A percentile compares a stretch with the other conserved stretches of the same genome.
phyloP scores from a whole-genome alignment of 805 yeast genomes.

The Naumovozyma dairenensis region DNA sequence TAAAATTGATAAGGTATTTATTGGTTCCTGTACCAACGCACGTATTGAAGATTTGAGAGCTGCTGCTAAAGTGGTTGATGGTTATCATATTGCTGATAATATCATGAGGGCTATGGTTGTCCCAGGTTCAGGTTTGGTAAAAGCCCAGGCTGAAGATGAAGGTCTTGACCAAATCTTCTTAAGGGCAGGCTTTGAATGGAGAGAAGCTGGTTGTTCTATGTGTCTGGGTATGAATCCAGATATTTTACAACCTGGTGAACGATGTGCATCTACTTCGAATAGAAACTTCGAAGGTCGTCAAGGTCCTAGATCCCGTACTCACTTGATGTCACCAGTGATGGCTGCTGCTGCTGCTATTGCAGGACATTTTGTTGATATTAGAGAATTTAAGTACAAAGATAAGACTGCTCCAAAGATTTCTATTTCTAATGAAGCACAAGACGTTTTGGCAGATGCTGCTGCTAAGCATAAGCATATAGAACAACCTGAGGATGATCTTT shows the following conservation, averaged over 20 bases:
- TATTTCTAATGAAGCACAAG: constrained; percentile 33
- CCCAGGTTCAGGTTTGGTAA: constrained; percentile 95
- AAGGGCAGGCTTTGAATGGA: constrained; percentile 95
- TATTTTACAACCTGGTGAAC: constrained; percentile 85
- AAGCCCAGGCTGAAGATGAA: constrained; percentile 86
- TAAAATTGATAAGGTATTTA: constrained; percentile 83
- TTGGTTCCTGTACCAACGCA: constrained; percentile 97
- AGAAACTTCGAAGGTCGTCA: constrained; percentile 99
- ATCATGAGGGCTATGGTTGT: constrained; percentile 83
- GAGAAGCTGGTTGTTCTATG: constrained; percentile 99
- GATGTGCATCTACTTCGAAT: constrained; percentile 98
- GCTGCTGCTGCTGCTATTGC: constrained; percentile 97
- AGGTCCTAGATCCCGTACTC: constrained; percentile 93
- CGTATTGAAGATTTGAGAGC: constrained; percentile 94
- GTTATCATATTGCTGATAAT: constrained; percentile 73
- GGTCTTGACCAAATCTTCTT: constrained; percentile 86
- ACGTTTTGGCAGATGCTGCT: constrained; percentile 44
- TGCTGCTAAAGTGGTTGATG: constrained; percentile 89
- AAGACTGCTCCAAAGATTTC: constrained; percentile 50
- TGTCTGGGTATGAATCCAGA: constrained; percentile 99
- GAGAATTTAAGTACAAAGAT: constrained; percentile 61
- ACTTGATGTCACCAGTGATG: constrained; percentile 98
- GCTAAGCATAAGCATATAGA: constrained; percentile 56
- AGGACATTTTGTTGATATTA: constrained; percentile 85
- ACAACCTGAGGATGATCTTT: constrained; percentile 35